Percentiles rank a stretch among this genome's conserved stretches.
phyloP scores from a whole-genome alignment of 2,329 filamentous ascomycete species.

The Colletotrichum eremochloae region DNA sequence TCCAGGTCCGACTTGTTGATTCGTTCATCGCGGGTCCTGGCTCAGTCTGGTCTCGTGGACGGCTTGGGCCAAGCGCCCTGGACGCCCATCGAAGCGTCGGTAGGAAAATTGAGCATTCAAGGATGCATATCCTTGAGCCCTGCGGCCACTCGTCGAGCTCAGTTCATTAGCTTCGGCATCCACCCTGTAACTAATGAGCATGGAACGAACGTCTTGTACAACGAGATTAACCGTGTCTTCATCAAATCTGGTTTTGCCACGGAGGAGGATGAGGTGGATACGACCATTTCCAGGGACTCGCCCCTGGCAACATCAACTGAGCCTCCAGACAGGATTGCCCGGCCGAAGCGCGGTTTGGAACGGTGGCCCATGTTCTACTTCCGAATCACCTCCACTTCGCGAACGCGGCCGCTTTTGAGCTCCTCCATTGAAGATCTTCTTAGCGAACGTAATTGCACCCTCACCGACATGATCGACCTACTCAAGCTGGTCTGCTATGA shows the following conservation, averaged over 20 bases:
- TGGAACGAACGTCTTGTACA: slow-evolving; percentile 76
- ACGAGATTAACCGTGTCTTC: slow-evolving; percentile 84
- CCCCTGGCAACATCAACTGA: slow-evolving; percentile 53
- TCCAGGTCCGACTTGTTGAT: background rate
- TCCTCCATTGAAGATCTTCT: slow-evolving; percentile 52
- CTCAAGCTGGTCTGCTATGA: slow-evolving; percentile 77
- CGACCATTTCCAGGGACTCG: slow-evolving; percentile 53
- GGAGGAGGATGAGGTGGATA: slow-evolving; percentile 57
- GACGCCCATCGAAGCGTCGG: slow-evolving; percentile 78
- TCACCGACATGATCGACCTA: slow-evolving; percentile 72
- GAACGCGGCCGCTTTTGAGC: background rate
- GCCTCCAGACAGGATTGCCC: slow-evolving; percentile 62
- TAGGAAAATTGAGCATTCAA: slow-evolving; percentile 70
- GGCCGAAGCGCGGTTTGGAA: slow-evolving; percentile 76
- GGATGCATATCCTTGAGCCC: slow-evolving; percentile 81
- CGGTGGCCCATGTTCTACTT: slow-evolving; percentile 92
- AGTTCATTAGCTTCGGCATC: slow-evolving; percentile 87
- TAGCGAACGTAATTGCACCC: slow-evolving; percentile 59
- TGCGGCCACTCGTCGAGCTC: slow-evolving; percentile 76
- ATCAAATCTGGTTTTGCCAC: slow-evolving; percentile 81
- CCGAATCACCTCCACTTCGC: slow-evolving; percentile 62
- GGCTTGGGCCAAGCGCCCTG: slow-evolving; percentile 68
- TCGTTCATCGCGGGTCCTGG: slow-evolving; percentile 63
- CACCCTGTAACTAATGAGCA: slow-evolving; percentile 70
- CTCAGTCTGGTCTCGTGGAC: slow-evolving; percentile 75